Conservation (phyloP, 768 basidiomycete genomes). For the Phaffia australis region DNA sequence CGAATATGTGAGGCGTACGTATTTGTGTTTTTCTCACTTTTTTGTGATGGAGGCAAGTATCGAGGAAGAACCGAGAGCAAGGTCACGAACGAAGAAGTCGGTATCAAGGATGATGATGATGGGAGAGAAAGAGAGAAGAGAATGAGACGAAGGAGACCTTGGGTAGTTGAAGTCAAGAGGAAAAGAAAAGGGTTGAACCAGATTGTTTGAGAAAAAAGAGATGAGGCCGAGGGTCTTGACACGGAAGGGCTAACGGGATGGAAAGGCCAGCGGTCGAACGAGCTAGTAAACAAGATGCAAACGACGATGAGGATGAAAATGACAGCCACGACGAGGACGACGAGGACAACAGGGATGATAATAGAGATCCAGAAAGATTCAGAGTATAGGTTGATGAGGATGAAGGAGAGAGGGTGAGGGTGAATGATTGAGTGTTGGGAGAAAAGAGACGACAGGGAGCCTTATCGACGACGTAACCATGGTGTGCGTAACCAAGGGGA, state of each 20-base stretch:
- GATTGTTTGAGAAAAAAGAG: not conserved
- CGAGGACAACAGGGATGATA: not conserved
- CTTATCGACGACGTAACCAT: not conserved
- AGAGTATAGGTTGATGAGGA: not conserved
- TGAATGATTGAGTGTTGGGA: not conserved
- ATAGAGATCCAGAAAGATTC: too few relatives aligned
- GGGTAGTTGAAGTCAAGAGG: not conserved
- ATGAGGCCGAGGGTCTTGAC: too few relatives aligned
- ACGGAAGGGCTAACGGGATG: too few relatives aligned
- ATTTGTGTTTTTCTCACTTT: too few relatives aligned
- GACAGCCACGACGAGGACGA: too few relatives aligned
- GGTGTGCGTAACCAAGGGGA: not conserved
- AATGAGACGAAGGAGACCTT: not conserved
- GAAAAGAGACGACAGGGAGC: not conserved
- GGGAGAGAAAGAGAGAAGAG: not conserved
- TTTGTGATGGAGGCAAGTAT: too few relatives aligned
- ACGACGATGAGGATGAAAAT: too few relatives aligned
- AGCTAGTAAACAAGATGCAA: too few relatives aligned
- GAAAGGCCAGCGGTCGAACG: too few relatives aligned
- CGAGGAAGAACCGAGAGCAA: not conserved
- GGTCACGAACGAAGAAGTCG: not conserved
- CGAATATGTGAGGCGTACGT: too few relatives aligned
- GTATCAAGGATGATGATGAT: constrained; percentile 2
- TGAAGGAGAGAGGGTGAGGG: not conserved
- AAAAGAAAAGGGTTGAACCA: not conserved